Percentiles rank a stretch among this genome's conserved stretches.
Conservation (phyloP, 371 early-diverging fungal genomes). For the Parasitella parasitica region DNA sequence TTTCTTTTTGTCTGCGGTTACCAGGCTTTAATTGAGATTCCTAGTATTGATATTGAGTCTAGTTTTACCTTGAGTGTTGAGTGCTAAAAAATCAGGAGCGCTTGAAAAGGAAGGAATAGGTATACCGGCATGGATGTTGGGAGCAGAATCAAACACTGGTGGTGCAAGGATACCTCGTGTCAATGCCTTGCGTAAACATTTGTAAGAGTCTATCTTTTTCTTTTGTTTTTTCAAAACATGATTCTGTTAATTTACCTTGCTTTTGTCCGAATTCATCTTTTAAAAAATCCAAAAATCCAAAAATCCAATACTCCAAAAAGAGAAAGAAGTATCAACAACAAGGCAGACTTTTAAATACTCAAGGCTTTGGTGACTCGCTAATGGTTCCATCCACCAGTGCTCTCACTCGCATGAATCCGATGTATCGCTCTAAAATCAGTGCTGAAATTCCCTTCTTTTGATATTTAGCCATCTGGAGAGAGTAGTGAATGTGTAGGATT, state of each 20-base stretch:
- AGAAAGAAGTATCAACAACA: too few relatives aligned
- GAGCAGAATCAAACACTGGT: conserved; percentile 32
- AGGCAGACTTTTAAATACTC: too few relatives aligned
- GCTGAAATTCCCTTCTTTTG: too few relatives aligned
- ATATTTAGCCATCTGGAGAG: too few relatives aligned
- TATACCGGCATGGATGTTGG: conserved; percentile 8
- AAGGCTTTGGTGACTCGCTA: too few relatives aligned
- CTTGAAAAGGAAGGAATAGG: conserved; percentile 34
- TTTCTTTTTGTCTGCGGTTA: not conserved
- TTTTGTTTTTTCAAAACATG: not conserved
- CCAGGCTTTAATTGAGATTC: not conserved
- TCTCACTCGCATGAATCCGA: too few relatives aligned
- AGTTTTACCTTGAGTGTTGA: conserved; percentile 1
- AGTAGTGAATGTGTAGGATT: too few relatives aligned
- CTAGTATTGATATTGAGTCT: not conserved
- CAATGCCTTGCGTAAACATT: not conserved
- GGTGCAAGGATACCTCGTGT: conserved; percentile 8
- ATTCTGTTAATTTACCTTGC: not conserved
- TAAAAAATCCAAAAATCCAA: too few relatives aligned
- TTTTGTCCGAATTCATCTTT: not conserved
- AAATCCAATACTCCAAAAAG: too few relatives aligned
- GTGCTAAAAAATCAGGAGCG: conserved; percentile 32
- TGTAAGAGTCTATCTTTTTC: not conserved
- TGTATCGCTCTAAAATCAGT: too few relatives aligned
- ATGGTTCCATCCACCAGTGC: too few relatives aligned